These are phyloP conservation scores for Huntiella bhutanensis DNA, from an alignment of 2,329 filamentous ascomycete genomes.

Conservation along the genomic window DNA sequence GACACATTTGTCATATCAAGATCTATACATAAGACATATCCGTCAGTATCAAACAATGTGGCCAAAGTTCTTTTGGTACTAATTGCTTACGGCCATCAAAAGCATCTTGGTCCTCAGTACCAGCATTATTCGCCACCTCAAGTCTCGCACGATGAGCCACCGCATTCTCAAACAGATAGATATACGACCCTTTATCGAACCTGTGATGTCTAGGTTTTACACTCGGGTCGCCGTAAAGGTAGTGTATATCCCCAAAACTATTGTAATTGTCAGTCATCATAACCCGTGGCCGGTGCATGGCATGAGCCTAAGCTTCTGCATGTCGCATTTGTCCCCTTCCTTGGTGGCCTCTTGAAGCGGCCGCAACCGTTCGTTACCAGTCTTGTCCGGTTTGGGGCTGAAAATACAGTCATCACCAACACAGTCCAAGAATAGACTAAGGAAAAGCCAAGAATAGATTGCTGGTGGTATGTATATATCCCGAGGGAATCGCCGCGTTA, in stretches of 20 bases:
- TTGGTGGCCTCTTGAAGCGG: not conserved
- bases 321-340: not conserved
- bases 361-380: not conserved
- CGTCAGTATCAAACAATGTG: conserved; percentile 42
- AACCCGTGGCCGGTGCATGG: not conserved
- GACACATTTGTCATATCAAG: conserved; percentile 44
- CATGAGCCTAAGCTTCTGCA: not conserved
- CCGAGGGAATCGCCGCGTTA: not conserved
- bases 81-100: conserved; percentile 50
- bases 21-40: conserved; percentile 53
- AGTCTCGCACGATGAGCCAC: conserved; percentile 47
- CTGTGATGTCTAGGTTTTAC: conserved; percentile 56
- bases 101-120: conserved; percentile 59
- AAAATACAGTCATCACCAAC: not conserved
- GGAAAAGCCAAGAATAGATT: not conserved
- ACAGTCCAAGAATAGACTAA: not conserved
- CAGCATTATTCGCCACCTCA: conserved; percentile 58
- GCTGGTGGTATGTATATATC: not conserved
- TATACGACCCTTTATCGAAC: conserved; percentile 62
- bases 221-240: conserved; percentile 53
- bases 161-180: conserved; percentile 63
- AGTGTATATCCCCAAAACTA: conserved; percentile 63
- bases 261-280: not conserved
- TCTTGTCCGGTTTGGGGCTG: not conserved
- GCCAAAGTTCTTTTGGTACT: conserved; percentile 22